phyloP scores from a whole-genome alignment of 2,329 filamentous ascomycete species.

The Aureobasidium namibiae region DNA sequence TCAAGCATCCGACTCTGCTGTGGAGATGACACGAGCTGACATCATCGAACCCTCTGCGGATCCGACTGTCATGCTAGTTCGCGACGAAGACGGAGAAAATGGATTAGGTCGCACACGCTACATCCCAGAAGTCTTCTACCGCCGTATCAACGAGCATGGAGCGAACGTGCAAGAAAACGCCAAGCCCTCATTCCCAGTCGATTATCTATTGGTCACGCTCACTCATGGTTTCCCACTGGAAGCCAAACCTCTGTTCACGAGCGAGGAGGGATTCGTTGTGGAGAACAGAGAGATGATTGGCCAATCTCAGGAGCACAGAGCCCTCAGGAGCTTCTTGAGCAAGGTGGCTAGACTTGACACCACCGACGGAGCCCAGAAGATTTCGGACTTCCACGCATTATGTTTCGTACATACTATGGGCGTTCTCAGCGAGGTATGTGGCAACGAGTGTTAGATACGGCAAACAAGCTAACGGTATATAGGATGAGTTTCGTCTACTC shows the following conservation, averaged over 20 bases:
- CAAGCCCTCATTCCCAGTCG: constrained; percentile 90
- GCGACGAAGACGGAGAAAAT: constrained; percentile 81
- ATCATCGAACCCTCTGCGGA: constrained; percentile 94
- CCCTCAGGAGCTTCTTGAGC: constrained; percentile 60
- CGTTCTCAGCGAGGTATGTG: constrained; percentile 70
- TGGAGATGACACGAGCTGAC: constrained; percentile 93
- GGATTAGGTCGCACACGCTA: constrained; percentile 65
- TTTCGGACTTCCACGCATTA: constrained; percentile 94
- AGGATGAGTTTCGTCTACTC: constrained; percentile 86
- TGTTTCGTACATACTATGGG: constrained; percentile 74
- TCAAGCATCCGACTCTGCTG: constrained; percentile 88
- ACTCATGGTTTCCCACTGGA: constrained; percentile 91
- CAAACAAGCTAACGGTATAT: constrained; percentile 14
- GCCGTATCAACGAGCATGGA: constrained; percentile 91
- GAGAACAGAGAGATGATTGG: constrained; percentile 87
- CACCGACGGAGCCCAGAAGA: constrained; percentile 54
- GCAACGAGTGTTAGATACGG: not conserved
- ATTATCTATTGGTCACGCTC: constrained; percentile 90
- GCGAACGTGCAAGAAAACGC: constrained; percentile 95
- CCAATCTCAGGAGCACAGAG: constrained; percentile 69
- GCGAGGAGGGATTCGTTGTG: constrained; percentile 64
- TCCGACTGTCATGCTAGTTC: constrained; percentile 87
- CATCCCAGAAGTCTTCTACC: constrained; percentile 95
- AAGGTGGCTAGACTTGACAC: constrained; percentile 50
- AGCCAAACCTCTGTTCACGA: constrained; percentile 66